Conservation (phyloP, 768 basidiomycete genomes). For the Butyriboletus loyo region DNA sequence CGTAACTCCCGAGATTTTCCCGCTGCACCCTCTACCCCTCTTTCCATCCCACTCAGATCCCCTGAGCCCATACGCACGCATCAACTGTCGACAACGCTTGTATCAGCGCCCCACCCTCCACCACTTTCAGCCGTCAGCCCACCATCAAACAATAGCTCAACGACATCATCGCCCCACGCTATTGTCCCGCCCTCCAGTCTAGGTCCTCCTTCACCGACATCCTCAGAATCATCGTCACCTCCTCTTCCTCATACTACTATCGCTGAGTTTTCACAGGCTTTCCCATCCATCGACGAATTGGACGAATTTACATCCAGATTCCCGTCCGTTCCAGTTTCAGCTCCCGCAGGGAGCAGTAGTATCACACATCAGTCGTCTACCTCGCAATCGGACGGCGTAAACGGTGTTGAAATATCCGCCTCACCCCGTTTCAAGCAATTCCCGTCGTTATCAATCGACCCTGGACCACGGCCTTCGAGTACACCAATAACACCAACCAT, state of each 20-base stretch:
- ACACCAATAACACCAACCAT: conserved; percentile 61
- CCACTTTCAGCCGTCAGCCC: conserved; percentile 9
- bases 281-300: conserved; percentile 76
- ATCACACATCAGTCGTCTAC: conserved; percentile 10
- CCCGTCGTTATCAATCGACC: conserved; percentile 43
- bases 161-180: conserved; percentile 52
- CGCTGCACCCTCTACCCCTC: conserved; percentile 32
- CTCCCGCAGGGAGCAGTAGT: conserved; percentile 33
- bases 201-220: conserved; percentile 73
- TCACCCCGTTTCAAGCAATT: conserved; percentile 35
- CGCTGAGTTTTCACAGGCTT: conserved; percentile 62
- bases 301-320: conserved; percentile 53
- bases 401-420: conserved; percentile 28
- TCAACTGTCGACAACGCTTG: conserved; percentile 38
- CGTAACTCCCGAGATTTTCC: conserved; percentile 54
- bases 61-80: conserved; percentile 33
- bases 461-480: conserved; percentile 60
- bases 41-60: conserved; percentile 25
- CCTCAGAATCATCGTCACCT: conserved; percentile 66
- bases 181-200: conserved; percentile 69
- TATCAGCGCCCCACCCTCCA: conserved; percentile 29
- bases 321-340: conserved; percentile 47
- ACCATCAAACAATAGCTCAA: conserved; percentile 29
- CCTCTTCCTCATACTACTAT: conserved; percentile 39
- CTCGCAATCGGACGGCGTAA: conserved; percentile 31